Percentiles rank a stretch among this genome's conserved stretches.
Evolutionary conservation across 2,329 filamentous ascomycete species (phyloP).

Genomic region (Ophiostoma angusticollis): DNA sequence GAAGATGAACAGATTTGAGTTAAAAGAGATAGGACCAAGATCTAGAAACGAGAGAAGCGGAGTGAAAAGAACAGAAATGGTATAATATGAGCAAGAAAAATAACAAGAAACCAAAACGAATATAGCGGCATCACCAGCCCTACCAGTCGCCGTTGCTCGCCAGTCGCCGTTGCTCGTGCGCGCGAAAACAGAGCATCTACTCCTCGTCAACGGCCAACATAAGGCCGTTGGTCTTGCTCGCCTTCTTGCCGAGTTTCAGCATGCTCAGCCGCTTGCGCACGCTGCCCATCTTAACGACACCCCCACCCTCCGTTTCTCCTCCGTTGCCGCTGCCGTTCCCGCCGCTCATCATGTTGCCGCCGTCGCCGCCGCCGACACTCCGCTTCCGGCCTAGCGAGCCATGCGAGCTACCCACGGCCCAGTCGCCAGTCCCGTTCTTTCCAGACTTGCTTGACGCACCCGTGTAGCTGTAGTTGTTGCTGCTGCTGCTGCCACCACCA

Average conservation of each 20-base stretch:
- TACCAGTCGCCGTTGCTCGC: too few relatives aligned
- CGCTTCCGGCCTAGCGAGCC: conserved; percentile 14
- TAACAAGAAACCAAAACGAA: background rate
- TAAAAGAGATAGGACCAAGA: conserved; percentile 1
- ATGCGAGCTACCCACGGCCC: conserved; percentile 21
- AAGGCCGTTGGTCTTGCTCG: conserved; percentile 38
- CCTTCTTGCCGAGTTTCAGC: conserved; percentile 61
- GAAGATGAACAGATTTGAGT: background rate
- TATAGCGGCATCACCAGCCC: background rate
- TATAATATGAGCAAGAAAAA: background rate
- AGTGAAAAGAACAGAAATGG: background rate
- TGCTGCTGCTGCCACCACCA: background rate
- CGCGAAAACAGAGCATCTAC: too few relatives aligned
- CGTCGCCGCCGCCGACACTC: conserved; percentile 10
- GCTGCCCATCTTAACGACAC: conserved; percentile 41
- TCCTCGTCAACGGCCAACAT: conserved; percentile 47
- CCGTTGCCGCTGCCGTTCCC: conserved; percentile 5
- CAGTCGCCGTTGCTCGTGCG: too few relatives aligned
- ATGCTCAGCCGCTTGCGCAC: conserved; percentile 70
- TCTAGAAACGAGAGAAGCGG: background rate
- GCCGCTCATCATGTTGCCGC: background rate
- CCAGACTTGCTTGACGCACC: conserved; percentile 4
- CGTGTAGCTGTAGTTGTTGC: conserved; percentile 13
- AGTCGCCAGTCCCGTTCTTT: conserved; percentile 16
- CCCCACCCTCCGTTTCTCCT: conserved; percentile 10